Percentiles rank a stretch among this genome's conserved stretches.
These are phyloP conservation scores for Penicillium vulpinum DNA, from an alignment of 2,329 filamentous ascomycete species.

Conservation along the genomic window DNA sequence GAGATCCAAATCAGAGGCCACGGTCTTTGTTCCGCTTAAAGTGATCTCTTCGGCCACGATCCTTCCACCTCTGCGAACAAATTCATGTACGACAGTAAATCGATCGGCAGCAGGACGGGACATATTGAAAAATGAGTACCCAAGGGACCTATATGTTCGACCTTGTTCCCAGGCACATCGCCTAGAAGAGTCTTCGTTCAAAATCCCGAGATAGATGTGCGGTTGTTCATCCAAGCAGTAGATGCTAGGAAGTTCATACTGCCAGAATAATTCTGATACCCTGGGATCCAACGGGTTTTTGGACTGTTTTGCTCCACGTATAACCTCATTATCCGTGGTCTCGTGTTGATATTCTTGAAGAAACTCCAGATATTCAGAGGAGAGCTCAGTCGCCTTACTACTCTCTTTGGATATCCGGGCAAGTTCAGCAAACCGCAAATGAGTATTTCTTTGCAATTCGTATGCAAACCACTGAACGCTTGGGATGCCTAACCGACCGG, in stretches of 20 bases:
- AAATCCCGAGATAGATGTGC: slow-evolving; percentile 64
- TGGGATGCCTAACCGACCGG: slow-evolving; percentile 34
- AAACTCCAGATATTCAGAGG: slow-evolving; percentile 31
- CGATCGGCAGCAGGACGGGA: slow-evolving; percentile 28
- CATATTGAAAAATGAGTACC: slow-evolving; percentile 55
- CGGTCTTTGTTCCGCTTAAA: slow-evolving; percentile 23
- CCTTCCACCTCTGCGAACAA: slow-evolving; percentile 38
- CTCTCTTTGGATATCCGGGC: slow-evolving; percentile 33
- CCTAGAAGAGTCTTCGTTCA: slow-evolving; percentile 59
- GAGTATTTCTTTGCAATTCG: slow-evolving; percentile 37
- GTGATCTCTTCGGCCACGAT: slow-evolving; percentile 32
- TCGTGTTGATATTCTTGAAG: slow-evolving; percentile 38
- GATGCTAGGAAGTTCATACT: slow-evolving; percentile 35
- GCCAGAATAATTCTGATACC: slow-evolving; percentile 53
- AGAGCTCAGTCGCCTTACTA: slow-evolving; percentile 13
- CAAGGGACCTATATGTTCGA: slow-evolving; percentile 52
- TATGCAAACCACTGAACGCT: slow-evolving; percentile 43
- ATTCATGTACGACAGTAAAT: slow-evolving; percentile 31
- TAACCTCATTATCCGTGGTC: not conserved
- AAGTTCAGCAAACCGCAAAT: slow-evolving; percentile 31
- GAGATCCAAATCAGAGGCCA: slow-evolving; percentile 16
- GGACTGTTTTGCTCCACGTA: not conserved
- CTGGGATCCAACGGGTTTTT: slow-evolving; percentile 48
- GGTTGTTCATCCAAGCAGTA: slow-evolving; percentile 23
- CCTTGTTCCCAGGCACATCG: slow-evolving; percentile 61